These are phyloP conservation scores for Trapa incisa DNA, from an alignment of 345 rosid genomes.

Conservation along the genomic window DNA sequence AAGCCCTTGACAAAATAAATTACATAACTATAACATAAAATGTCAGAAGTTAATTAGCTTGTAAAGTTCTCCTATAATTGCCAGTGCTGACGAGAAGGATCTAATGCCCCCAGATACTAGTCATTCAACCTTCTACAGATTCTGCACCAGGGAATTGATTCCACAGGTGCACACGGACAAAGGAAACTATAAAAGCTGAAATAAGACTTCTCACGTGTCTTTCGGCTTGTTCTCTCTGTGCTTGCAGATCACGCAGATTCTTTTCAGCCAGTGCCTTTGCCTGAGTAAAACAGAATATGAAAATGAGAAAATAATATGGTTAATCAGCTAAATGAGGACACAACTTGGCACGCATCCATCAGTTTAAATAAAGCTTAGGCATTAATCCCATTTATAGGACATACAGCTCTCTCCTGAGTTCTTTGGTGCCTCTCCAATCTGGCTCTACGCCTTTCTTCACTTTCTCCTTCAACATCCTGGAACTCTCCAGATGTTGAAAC, in stretches of 20 bases:
- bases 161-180: not conserved
- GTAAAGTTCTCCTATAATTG: not conserved
- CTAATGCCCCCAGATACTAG: not conserved
- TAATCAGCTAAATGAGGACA: not conserved
- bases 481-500: slow-evolving; percentile 53
- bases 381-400: slow-evolving; percentile 15
- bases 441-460: slow-evolving; percentile 83
- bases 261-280: slow-evolving; percentile 93
- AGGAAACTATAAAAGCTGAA: not conserved
- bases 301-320: not conserved
- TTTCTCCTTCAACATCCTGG: slow-evolving; percentile 86
- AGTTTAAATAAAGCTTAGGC: not conserved
- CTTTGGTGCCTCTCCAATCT: slow-evolving; percentile 91
- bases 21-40: not conserved
- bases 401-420: slow-evolving; percentile 97
- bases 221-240: slow-evolving; percentile 86
- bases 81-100: not conserved
- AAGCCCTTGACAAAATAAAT: no score
- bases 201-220: slow-evolving; percentile 59
- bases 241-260: slow-evolving; percentile 87
- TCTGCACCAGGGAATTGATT: not conserved
- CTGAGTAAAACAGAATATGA: slow-evolving; percentile 23
- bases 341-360: not conserved
- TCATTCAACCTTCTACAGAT: not conserved
- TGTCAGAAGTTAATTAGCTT: not conserved